These are phyloP conservation scores for Skeletonema tropicum DNA, from an alignment of 108 stramenopile genomes.

Conservation along the genomic window DNA sequence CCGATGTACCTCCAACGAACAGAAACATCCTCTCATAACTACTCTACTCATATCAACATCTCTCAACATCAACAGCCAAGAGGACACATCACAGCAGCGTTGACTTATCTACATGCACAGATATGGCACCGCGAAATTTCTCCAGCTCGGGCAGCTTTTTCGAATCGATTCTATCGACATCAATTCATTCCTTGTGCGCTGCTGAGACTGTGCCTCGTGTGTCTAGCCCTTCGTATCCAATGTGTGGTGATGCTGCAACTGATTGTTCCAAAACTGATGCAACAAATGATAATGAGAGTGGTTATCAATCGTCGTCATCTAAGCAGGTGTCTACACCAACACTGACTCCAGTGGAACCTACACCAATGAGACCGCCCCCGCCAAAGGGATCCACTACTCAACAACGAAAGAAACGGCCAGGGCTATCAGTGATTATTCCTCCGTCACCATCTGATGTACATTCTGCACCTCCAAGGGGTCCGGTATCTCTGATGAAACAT, in stretches of 20 bases:
- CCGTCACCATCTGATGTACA: background rate
- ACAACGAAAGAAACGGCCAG: background rate
- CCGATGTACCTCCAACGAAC: too few relatives aligned
- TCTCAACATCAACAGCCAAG: too few relatives aligned
- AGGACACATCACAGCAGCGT: too few relatives aligned
- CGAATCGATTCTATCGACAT: background rate
- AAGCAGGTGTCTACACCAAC: background rate
- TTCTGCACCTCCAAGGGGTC: background rate
- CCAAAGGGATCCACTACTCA: background rate
- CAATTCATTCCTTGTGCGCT: background rate
- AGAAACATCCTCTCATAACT: too few relatives aligned
- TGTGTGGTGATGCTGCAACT: background rate
- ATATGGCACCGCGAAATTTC: background rate
- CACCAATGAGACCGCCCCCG: background rate
- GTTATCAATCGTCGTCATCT: background rate
- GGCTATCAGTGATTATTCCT: background rate
- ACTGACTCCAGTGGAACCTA: background rate
- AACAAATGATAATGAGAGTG: background rate
- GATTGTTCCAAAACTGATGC: background rate
- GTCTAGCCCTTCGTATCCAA: background rate
- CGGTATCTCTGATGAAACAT: background rate
- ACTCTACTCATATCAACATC: too few relatives aligned
- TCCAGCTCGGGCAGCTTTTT: background rate
- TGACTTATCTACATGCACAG: background rate
- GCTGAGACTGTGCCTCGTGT: background rate